Evolutionary conservation across 495 filamentous ascomycete genomes (phyloP), one percentile per base, ranked within the genome.

Genomic region (Aspergillus affinis): DNA sequence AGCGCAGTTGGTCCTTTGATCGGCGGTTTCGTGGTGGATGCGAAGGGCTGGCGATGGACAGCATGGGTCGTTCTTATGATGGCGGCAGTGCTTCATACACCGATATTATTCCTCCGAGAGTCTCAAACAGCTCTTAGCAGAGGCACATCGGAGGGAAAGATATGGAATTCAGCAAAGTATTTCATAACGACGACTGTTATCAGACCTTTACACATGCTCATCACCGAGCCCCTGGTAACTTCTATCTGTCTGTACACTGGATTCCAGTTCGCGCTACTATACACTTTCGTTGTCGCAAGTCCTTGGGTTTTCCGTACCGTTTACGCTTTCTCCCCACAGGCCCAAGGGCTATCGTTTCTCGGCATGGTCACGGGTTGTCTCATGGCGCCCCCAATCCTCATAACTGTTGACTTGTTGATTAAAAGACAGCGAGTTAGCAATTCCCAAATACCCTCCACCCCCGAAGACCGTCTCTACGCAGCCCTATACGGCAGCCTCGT

Each of bases 161-260:
- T 57, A 23, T 23, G 12, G 73, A 73, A 53, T 2, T 47, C 51
- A 12, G 48, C 48, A 4, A 49, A 29, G 23, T 54, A 48, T n/a
- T 69, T 68, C 18, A 61, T 71, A 45, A 72, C 67, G 12, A 67
- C 72, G 0, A 67, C 73, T 9, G 45, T 78, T 23, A 51, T 71
- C 15, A 56, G 73, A 18, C 73, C 87, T 0, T 18, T 88, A 0
- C 70, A 81, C 54, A 88, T 89, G 87, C 73, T 88, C 54, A 48
- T 83, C 26, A 83, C 77, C 0, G 87, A 89, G 66, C 84, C 86
- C 6, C 83, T 88, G 54, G 85, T 88, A 51, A 60, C 57, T 3
- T 76, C 77, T 29, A 71, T 76, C n/a, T 77, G 60, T 54, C 58
- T 85, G 23, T 80, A 65, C 27, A 60, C 78, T 10, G 68, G 68